Base-by-base conservation (phyloP, 352 stramenopile species). In the Globisporangium okanoganense region DNA sequence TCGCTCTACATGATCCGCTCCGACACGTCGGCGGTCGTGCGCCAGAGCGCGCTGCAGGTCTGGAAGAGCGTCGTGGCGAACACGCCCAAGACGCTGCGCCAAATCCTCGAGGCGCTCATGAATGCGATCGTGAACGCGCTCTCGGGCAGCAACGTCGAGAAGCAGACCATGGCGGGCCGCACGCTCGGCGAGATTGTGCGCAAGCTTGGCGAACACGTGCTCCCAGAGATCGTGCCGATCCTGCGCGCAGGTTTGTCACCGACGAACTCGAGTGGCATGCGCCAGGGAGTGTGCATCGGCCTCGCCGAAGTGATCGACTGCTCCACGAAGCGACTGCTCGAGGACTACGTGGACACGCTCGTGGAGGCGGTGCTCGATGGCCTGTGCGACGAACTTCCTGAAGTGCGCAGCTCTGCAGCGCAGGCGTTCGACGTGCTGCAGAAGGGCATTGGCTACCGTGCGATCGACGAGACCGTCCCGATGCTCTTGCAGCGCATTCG, bases 41-140 rank as follows among this genome's bases (percentile, higher is more conserved):
- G 97, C 16, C 96, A 99, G 70, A 95, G 82, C 58, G 95, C 98
- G 40, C 73, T 99, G 38, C 95, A 99, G 73, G 86, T 96, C 20
- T 99, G 97, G 97, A 99, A 99, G 87, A 99, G 95, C 62, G 92
- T 99, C 27, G 97, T 99, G 5, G 74, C 80, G 44, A 99, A 99
- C 79, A 99, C 97, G 25, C 97, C 96, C 5, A 94, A 94, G 74
- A 98, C 96, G 5, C 74, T 99, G 60, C 89, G 95, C 66, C 96
- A 99, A 72, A 99, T 99, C 73, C 80, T 99, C 56, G 92, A 94
- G 43, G 87, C 96, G 56, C 82, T 99, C 44, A 98, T 99, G 67
- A 81, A 85, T 43, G 84, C 97, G 38, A 98, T 99, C 62, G 96
- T 99, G 36, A 82, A 79, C n/a, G 90, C 96, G 51, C 84, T 99